These are phyloP conservation scores for Trebouxia sp. DNA, from an alignment of 139 green algal species.

Conservation along the genomic window DNA sequence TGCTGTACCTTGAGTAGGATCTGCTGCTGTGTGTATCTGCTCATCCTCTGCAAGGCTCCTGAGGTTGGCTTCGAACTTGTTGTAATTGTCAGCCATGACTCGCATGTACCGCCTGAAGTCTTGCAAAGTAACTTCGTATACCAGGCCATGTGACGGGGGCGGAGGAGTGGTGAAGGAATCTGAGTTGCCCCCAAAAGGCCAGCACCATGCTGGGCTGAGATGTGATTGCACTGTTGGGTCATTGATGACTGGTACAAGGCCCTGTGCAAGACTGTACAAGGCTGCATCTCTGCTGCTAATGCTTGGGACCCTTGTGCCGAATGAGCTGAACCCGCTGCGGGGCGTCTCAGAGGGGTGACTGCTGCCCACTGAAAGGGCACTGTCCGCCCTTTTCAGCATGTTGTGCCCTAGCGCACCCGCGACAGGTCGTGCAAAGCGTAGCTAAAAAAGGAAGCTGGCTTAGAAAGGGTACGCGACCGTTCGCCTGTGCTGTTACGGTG, in stretches of 20 bases:
- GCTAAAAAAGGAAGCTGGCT: no score
- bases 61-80: conserved; percentile 30
- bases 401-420: not conserved
- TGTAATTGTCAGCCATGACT: conserved; percentile 28
- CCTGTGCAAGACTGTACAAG: conserved; percentile 24
- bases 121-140: conserved; percentile 44
- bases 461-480: no score
- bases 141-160: conserved; percentile 39
- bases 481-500: no score
- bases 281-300: conserved; percentile 23
- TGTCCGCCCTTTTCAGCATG: not conserved
- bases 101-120: conserved; percentile 48
- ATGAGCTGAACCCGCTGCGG: conserved; percentile 12
- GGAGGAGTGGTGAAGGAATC: conserved; percentile 27
- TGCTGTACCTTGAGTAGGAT: not conserved
- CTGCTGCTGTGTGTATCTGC: not conserved
- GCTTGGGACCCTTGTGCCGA: conserved; percentile 11
- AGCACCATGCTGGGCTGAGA: conserved; percentile 14
- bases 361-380: not conserved
- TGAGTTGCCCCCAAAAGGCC: conserved; percentile 24
- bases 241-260: conserved; percentile 24
- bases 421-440: no score
- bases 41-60: not conserved
- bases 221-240: conserved; percentile 24
- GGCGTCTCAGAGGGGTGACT: conserved; percentile 3